Base-by-base conservation (phyloP, 495 filamentous ascomycete species). In the Haplographium delicatum region DNA sequence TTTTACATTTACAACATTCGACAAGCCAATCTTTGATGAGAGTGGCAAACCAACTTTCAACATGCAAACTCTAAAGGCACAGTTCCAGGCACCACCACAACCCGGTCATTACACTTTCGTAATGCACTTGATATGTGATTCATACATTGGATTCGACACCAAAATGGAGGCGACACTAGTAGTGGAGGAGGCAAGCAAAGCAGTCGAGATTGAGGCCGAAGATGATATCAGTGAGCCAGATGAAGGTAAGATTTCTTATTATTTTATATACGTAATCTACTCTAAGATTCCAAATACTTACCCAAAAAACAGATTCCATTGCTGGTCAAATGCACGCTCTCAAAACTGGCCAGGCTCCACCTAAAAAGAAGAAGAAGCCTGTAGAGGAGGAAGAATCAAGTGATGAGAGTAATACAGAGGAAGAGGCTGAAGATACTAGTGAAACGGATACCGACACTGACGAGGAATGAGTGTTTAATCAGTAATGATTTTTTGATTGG, bases 151-250 rank as follows among this genome's bases (percentile, higher is more conserved):
- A 37, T 85, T 95, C 51, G 93, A 98, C 63, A 84, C 81, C 37
- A 89, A 87, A 72, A 77, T 84, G 76, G 88, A 94, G 51, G 88
- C 96, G 27, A 89, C 84, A 10, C 72, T 98, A 35, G 74, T 83
- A 43, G 86, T 98, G n/a, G 91, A 95, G 57, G 91, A 96, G 56
- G 81, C 85, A 33, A 85, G 81, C 65, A 93, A 91, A 71, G 91
- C 85, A 15, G 83, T 77, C 25, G 81, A 82, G 45, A 80, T 95
- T 61, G 79, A 80, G 31, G 86, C 84, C 13, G 87, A 89, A 53
- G 93, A 96, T 60, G 91, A 96, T 59, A 96, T 96, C 56, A 94
- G 88, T 65, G 93, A 98, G 66, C 91, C 94, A 7, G 93, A 97
- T 62, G 93, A 96, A 73, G 93, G 93, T 95, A 74, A 72, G 82